Base-by-base conservation (phyloP, 1,284 basidiomycete genomes). In the Stygiomarasmius scandens region DNA sequence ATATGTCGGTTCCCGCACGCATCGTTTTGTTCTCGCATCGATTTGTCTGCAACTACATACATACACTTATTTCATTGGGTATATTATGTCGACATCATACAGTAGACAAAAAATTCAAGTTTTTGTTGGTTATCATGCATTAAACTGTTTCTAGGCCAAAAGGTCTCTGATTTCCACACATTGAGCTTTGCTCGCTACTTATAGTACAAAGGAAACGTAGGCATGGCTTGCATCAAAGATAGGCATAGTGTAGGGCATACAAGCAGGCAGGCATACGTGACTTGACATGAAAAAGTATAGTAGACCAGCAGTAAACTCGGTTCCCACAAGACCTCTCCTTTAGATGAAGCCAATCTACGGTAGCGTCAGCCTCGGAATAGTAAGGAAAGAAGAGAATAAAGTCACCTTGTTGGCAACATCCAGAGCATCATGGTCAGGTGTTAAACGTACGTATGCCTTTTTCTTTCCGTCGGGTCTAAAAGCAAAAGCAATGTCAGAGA, bases 401-500 rank as follows among this genome's bases (percentile, higher is more conserved):
- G 22, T 38, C 61, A 96, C 95, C 90, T 97, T 98, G 92, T 98
- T 99, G 67, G 96, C 95, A 65, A 99, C 93, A 76, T 99, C 96
- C 67, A 98, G 80, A 52, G 96, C 96, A 72, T 99, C 96, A 77
- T 96, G 93, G 81, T 98, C 96, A 32, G 96, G 78, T 38, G 95
- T 93, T 70, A 99, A 81, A 54, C 95, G 89, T 58, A 98, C 95
- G 75, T 97, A 99, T 51, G 96, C 96, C 91, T 99, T 99, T 87
- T 99, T 99, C 87, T 92, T 95, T 60, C 97, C 96, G 71, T 99
- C 97, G 59, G 96, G 97, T 74, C 94, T 95, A n/a, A 47, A 44
- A 41, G 14, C 24, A 49, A 34, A 8, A 50, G 14, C 20, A 24
- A 27, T 43, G 19, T 16, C 16, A 34, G 12, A 11, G 10, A 19